phyloP scores from a whole-genome alignment of 1,284 basidiomycete species.

The Thecaphora thlaspeos region DNA sequence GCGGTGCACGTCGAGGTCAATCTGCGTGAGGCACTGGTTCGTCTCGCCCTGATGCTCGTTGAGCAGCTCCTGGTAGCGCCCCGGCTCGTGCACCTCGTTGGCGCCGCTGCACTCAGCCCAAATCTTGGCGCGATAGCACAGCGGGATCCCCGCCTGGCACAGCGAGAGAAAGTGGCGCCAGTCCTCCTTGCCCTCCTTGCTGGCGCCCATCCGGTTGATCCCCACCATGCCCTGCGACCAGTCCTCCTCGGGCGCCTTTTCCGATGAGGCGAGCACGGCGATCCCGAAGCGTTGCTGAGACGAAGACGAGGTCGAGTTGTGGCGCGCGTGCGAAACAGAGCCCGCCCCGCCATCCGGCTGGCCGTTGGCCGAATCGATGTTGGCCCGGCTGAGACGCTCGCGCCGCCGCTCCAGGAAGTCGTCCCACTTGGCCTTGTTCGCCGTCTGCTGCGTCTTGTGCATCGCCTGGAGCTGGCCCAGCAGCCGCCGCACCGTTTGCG shows the following conservation, averaged over 20 bases:
- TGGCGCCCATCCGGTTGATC: constrained; percentile 76
- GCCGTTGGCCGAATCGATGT: neutral
- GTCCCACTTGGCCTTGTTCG: constrained; percentile 81
- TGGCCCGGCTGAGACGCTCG: constrained; percentile 56
- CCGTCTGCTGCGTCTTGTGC: constrained; percentile 77
- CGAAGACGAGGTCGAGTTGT: neutral
- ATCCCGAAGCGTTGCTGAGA: neutral
- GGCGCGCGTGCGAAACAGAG: neutral
- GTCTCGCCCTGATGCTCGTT: constrained; percentile 64
- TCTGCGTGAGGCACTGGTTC: constrained; percentile 71
- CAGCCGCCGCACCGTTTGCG: constrained; percentile 73
- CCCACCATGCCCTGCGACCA: constrained; percentile 67
- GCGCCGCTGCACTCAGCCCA: constrained; percentile 92
- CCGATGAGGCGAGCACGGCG: constrained; percentile 9
- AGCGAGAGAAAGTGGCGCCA: constrained; percentile 76
- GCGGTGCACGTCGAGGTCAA: constrained; percentile 81
- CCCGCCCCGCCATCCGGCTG: neutral
- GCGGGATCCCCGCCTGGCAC: constrained; percentile 79
- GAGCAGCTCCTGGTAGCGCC: constrained; percentile 81
- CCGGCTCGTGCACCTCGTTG: constrained; percentile 85
- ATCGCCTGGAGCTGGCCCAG: constrained; percentile 79
- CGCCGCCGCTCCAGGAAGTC: constrained; percentile 70
- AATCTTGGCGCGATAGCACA: constrained; percentile 76
- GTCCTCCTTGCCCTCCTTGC: constrained; percentile 70
- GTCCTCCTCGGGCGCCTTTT: constrained; percentile 36